Evolutionary conservation across 495 filamentous ascomycete species (phyloP), one percentile per base, ranked within the genome.

Genomic region (Umbilicaria muhlenbergii): DNA sequence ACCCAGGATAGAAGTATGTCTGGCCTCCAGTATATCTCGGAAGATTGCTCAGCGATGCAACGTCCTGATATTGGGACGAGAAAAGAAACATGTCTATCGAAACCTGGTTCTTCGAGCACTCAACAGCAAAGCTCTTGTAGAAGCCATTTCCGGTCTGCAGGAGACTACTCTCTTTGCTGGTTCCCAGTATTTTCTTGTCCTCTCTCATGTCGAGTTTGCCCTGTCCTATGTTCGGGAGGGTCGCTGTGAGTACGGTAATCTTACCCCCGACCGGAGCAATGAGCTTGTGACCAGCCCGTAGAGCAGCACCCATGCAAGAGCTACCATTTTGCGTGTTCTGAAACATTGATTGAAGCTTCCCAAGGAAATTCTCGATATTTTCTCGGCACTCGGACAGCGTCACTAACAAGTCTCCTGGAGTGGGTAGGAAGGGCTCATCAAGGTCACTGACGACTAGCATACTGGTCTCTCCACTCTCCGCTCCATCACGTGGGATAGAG

Each of bases 41-140:
- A 11, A 98, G 66, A 59, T 93, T 94, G 65, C 86, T 93, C 34
- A 96, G 69, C 34, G 86, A 91, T 12, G 91, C 91, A 15, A 98
- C 92, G 54, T 98, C 91, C 57, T 95, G 91, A 59, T 98, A 98
- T 53, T 88, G 82, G 11, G 86, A 87, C 3, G 86, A 89, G 70
- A 98, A 98, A 37, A 98, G 71, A 68, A 98, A 98, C 91, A 98
- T 98, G 62, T 98, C 91, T 54, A 96, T 84, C 0, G 89, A 96
- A 8, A 98, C 89, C 58, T 98, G 91, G 47, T 88, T 88, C 64
- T 98, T 98, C 36, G 89, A 95, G 60, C 91, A 98, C 57, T 98
- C 91, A 5, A 98, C 92, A 2, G 91, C 91, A 58, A 98, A 98
- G 56, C 85, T 93, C 69, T 98, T 98, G 73, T 98, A 98, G 61